Percentiles rank a stretch among this genome's conserved stretches.
These are phyloP conservation scores for Aspergillus sclerotiicarbonarius DNA, from an alignment of 495 filamentous ascomycete species.

Conservation along the genomic window DNA sequence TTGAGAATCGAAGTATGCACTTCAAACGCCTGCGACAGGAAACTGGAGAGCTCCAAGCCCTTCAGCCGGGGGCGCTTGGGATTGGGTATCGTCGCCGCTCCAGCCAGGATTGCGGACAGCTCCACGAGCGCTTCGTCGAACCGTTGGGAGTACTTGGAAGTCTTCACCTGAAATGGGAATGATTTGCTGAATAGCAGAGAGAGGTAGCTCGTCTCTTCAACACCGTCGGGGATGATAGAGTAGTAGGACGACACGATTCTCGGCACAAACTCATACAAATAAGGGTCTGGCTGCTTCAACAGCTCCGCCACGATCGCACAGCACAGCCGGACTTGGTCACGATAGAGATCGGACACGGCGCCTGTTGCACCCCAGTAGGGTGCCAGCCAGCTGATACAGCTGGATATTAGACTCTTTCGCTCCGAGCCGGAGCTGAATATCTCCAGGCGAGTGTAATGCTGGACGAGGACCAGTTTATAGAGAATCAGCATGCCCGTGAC, in stretches of 20 bases:
- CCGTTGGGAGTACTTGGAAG: slow-evolving; percentile 55
- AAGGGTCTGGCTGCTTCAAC: slow-evolving; percentile 71
- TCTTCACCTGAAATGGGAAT: slow-evolving; percentile 82
- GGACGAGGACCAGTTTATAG: slow-evolving; percentile 89
- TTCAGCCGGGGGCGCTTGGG: slow-evolving; percentile 56
- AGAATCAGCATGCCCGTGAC: slow-evolving; percentile 93
- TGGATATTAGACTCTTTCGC: slow-evolving; percentile 67
- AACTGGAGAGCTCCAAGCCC: slow-evolving; percentile 69
- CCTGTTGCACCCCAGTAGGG: slow-evolving; percentile 86
- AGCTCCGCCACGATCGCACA: slow-evolving; percentile 87
- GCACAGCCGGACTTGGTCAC: slow-evolving; percentile 87
- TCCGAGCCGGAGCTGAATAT: slow-evolving; percentile 77
- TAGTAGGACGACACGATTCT: slow-evolving; percentile 90
- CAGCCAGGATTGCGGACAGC: slow-evolving; percentile 81
- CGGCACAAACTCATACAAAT: slow-evolving; percentile 81
- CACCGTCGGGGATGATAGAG: slow-evolving; percentile 62
- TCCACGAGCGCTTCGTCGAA: slow-evolving; percentile 93
- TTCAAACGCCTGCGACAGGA: slow-evolving; percentile 68
- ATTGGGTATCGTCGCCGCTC: slow-evolving; percentile 65
- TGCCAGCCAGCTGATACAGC: slow-evolving; percentile 85
- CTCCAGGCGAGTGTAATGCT: slow-evolving; percentile 78
- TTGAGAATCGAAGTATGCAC: slow-evolving; percentile 86
- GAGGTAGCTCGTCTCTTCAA: slow-evolving; percentile 64
- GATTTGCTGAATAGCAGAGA: slow-evolving; percentile 85
- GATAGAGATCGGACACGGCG: slow-evolving; percentile 78